These are phyloP conservation scores for Moniliophthora roreri DNA, from an alignment of 1,284 basidiomycete genomes.

Conservation along the genomic window DNA sequence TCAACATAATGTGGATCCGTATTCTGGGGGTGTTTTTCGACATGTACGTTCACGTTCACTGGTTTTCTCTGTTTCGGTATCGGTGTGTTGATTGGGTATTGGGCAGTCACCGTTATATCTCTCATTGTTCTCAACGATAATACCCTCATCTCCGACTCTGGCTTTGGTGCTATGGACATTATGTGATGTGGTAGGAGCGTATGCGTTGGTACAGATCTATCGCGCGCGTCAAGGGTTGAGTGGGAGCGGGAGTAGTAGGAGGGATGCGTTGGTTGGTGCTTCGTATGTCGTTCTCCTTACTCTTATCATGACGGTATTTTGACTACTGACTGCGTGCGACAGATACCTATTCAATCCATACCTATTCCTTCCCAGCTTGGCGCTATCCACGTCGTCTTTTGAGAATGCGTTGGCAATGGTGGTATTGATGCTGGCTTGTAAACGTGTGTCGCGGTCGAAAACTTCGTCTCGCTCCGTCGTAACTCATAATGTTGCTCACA, in stretches of 20 bases:
- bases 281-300: conserved; percentile 47
- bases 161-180: conserved; percentile 71
- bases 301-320: too few relatives aligned
- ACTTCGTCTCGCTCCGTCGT: conserved; percentile 3
- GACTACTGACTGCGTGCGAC: background rate
- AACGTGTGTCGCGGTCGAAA: conserved; percentile 62
- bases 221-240: conserved; percentile 50
- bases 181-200: conserved; percentile 66
- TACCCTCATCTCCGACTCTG: conserved; percentile 50
- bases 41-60: conserved; percentile 65
- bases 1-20: conserved; percentile 75
- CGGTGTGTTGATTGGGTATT: conserved; percentile 13
- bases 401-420: conserved; percentile 74
- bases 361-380: conserved; percentile 74
- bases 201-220: conserved; percentile 69
- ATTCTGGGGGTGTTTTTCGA: conserved; percentile 80
- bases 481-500: conserved; percentile 24
- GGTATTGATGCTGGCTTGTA: conserved; percentile 70
- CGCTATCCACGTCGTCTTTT: conserved; percentile 78
- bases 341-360: conserved; percentile 93
- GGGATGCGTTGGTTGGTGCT: conserved; percentile 60
- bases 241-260: conserved; percentile 30
- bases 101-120: conserved; percentile 80
- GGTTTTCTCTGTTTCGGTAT: conserved; percentile 8
- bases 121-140: conserved; percentile 68